Conservation (phyloP, 805 yeast genomes). For the Kodamaea hsintzibuensis region DNA sequence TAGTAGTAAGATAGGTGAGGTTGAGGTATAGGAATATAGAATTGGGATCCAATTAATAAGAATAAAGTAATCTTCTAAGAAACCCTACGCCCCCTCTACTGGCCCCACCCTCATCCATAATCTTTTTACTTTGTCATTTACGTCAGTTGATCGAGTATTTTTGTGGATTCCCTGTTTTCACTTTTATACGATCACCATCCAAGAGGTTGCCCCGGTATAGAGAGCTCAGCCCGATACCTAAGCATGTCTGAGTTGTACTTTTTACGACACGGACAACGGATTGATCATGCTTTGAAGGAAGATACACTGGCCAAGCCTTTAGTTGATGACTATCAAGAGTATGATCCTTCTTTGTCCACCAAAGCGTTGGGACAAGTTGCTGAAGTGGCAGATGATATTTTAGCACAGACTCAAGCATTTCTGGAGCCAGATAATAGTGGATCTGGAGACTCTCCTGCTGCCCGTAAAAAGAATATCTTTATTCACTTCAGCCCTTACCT, state of each 20-base stretch:
- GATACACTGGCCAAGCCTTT: slow-evolving; percentile 30
- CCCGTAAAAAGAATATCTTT: slow-evolving; percentile 31
- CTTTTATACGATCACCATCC: background rate
- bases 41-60: background rate
- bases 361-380: slow-evolving; percentile 29
- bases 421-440: slow-evolving; percentile 7
- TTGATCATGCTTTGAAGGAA: slow-evolving; percentile 34
- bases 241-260: slow-evolving; percentile 38
- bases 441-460: slow-evolving; percentile 11
- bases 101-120: background rate
- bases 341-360: slow-evolving; percentile 40
- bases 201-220: background rate
- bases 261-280: slow-evolving; percentile 45
- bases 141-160: background rate
- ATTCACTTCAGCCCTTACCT: slow-evolving; percentile 46
- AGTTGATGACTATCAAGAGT: slow-evolving; percentile 26
- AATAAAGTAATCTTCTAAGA: background rate
- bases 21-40: background rate
- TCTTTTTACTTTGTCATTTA: background rate
- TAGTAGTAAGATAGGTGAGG: background rate
- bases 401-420: slow-evolving; percentile 23
- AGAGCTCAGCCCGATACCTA: background rate
- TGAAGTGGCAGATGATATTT: slow-evolving; percentile 30
- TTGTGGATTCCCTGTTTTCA: background rate
- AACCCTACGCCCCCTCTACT: background rate